Conservation (phyloP, 768 basidiomycete genomes). For the Termitomyces sp. region DNA sequence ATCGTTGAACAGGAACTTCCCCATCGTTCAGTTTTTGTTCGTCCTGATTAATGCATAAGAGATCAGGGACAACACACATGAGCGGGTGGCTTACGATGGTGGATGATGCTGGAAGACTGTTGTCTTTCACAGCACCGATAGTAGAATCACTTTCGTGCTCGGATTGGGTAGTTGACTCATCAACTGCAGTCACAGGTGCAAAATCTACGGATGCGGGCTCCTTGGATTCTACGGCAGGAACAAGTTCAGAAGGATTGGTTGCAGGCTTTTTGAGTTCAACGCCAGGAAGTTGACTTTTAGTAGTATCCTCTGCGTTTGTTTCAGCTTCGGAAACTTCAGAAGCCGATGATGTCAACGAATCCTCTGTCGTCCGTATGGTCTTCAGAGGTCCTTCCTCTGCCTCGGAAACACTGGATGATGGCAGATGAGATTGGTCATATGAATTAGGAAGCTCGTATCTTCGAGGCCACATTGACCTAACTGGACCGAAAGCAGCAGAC, state of each 20-base stretch:
- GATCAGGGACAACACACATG: background rate
- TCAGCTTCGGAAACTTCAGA: conserved; percentile 71
- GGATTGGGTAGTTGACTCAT: conserved; percentile 30
- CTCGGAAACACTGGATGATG: conserved; percentile 69
- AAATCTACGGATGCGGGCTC: conserved; percentile 2
- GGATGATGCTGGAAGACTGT: conserved; percentile 15
- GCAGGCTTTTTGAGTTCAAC: background rate
- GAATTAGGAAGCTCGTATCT: conserved; percentile 49
- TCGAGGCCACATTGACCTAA: conserved; percentile 69
- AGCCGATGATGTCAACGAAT: conserved; percentile 61
- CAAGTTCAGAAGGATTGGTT: conserved; percentile 1
- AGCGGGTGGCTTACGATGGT: conserved; percentile 19
- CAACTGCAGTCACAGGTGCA: conserved; percentile 5
- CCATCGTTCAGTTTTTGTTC: conserved; percentile 14
- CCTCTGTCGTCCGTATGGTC: conserved; percentile 43
- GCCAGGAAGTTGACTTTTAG: conserved; percentile 9
- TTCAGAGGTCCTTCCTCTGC: conserved; percentile 56
- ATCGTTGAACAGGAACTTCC: conserved; percentile 24
- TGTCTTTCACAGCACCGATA: conserved; percentile 53
- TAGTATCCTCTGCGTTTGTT: conserved; percentile 19
- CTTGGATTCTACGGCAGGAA: background rate
- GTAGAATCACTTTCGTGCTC: conserved; percentile 84
- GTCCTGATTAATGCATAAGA: conserved; percentile 9
- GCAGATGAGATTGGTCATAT: conserved; percentile 48
- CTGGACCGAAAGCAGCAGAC: conserved; percentile 60